Percentiles rank a stretch among this genome's conserved stretches.
These are phyloP conservation scores for Tetrapisispora namnaoensis DNA, from an alignment of 805 yeast species.

Conservation along the genomic window DNA sequence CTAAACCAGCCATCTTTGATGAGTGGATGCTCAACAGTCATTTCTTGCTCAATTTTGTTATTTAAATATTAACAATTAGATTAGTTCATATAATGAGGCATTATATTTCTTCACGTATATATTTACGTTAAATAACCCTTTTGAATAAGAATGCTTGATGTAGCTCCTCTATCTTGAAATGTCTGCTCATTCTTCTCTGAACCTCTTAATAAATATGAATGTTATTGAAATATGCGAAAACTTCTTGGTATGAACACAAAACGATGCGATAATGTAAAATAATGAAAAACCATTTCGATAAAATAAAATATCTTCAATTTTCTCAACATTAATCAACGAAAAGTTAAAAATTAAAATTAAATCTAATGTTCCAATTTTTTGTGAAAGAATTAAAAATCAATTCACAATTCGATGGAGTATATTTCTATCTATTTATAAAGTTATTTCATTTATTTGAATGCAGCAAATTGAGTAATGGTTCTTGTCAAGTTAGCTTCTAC, in stretches of 20 bases:
- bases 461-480: constrained; percentile 27
- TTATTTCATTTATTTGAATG: constrained; percentile 14
- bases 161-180: not conserved
- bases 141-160: not conserved
- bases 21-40: constrained; percentile 12
- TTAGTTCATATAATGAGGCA: not conserved
- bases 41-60: not conserved
- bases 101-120: not conserved
- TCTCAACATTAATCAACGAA: too few relatives aligned
- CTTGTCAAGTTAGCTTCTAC: constrained; percentile 23
- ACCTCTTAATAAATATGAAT: too few relatives aligned
- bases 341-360: too few relatives aligned
- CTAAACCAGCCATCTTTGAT: constrained; percentile 69
- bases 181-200: not conserved
- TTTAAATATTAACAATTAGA: not conserved
- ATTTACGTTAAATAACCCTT: not conserved
- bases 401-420: not conserved
- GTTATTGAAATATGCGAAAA: not conserved
- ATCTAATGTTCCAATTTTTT: too few relatives aligned
- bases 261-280: not conserved
- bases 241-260: not conserved
- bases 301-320: too few relatives aligned
- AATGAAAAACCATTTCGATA: not conserved
- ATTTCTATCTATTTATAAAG: not conserved
- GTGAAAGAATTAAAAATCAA: too few relatives aligned